Conservation (phyloP, 1,284 basidiomycete genomes). For the Psilocybe mexicana region DNA sequence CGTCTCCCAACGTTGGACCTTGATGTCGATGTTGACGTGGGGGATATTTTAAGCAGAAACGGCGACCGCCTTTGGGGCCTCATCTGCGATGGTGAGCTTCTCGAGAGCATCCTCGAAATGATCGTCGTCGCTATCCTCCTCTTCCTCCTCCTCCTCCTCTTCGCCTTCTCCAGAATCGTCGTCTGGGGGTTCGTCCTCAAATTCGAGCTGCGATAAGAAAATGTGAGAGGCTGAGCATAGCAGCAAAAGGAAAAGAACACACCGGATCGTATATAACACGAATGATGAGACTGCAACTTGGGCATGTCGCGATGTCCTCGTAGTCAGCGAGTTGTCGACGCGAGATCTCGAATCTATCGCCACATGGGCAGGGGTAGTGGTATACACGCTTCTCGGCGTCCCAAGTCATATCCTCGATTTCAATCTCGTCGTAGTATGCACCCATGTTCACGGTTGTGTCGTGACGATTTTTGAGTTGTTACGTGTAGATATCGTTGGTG, state of each 20-base stretch:
- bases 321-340: constrained; percentile 84
- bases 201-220: constrained; percentile 57
- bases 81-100: constrained; percentile 49
- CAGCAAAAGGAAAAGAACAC: constrained; percentile 34
- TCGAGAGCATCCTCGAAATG: constrained; percentile 67
- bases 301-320: constrained; percentile 97
- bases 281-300: constrained; percentile 93
- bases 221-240: background rate
- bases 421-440: constrained; percentile 88
- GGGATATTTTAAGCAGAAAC: constrained; percentile 1
- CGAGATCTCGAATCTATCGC: constrained; percentile 97
- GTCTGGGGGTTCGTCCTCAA: constrained; percentile 62
- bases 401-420: constrained; percentile 96
- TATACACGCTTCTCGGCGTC: constrained; percentile 82
- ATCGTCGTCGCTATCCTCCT: constrained; percentile 42
- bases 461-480: too few species aligned
- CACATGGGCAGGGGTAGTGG: constrained; percentile 98
- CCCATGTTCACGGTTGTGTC: constrained; percentile 50
- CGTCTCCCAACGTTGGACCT: too few species aligned
- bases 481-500: too few species aligned
- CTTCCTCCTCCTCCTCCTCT: constrained; percentile 40
- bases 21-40: background rate
- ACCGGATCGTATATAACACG: constrained; percentile 96
- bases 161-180: constrained; percentile 45
- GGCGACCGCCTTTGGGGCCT: constrained; percentile 25